These are phyloP conservation scores for Psidium guajava DNA, from an alignment of 345 rosid species.

Conservation along the genomic window DNA sequence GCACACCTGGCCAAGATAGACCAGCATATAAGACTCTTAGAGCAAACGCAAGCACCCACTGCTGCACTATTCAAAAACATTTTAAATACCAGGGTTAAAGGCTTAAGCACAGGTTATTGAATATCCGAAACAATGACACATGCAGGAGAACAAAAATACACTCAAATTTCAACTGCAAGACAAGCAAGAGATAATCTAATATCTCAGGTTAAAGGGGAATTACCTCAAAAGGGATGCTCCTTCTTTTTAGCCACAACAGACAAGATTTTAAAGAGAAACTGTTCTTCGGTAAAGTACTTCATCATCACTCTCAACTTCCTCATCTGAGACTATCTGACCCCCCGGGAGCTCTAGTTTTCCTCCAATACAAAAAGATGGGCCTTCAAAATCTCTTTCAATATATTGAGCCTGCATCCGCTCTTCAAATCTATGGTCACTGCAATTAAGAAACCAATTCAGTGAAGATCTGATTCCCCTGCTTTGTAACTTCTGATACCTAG, in stretches of 20 bases:
- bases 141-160: not conserved
- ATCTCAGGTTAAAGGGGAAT: not conserved
- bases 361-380: constrained; percentile 68
- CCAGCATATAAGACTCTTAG: not conserved
- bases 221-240: not conserved
- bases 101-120: not conserved
- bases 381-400: constrained; percentile 54
- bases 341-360: constrained; percentile 73
- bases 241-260: not conserved
- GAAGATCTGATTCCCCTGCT: constrained; percentile 68
- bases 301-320: constrained; percentile 69
- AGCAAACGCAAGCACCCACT: not conserved
- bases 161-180: not conserved
- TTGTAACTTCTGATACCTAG: constrained; percentile 61
- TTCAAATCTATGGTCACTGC: constrained; percentile 90
- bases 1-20: not conserved
- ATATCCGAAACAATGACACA: not conserved
- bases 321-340: constrained; percentile 52
- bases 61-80: not conserved
- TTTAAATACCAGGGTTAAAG: not conserved
- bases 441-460: constrained; percentile 81
- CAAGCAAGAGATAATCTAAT: not conserved
- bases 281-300: constrained; percentile 53
- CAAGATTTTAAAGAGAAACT: constrained; percentile 23
- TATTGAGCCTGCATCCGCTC: constrained; percentile 59